These are phyloP conservation scores for Phytophthora tentaculata DNA, from an alignment of 352 stramenopile genomes.

Conservation along the genomic window DNA sequence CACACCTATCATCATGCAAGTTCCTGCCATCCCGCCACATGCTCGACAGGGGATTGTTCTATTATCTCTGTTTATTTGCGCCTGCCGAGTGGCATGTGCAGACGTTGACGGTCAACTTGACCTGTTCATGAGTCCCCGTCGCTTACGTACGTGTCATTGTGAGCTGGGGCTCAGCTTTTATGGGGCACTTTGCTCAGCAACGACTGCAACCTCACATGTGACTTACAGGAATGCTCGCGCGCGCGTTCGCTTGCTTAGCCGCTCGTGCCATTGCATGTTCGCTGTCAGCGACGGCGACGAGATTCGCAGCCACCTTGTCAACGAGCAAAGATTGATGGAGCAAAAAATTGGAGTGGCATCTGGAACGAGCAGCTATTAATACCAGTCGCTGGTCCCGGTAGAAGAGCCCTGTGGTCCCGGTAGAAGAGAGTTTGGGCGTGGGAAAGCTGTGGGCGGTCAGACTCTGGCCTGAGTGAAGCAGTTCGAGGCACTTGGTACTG, in stretches of 20 bases:
- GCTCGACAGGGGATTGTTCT: background rate
- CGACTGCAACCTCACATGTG: conserved; percentile 6
- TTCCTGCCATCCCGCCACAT: conserved; percentile 1
- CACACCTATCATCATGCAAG: conserved; percentile 6
- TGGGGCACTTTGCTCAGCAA: background rate
- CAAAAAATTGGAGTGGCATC: conserved; percentile 10
- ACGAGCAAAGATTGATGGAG: background rate
- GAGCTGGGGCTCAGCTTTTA: conserved; percentile 6
- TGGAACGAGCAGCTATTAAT: conserved; percentile 10
- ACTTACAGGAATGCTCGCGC: conserved; percentile 19
- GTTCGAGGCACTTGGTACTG: too few relatives aligned
- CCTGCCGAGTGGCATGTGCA: background rate
- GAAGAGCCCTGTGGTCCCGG: conserved; percentile 16
- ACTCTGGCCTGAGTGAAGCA: background rate
- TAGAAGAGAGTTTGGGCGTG: conserved; percentile 23
- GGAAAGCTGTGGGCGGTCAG: background rate
- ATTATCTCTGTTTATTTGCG: background rate
- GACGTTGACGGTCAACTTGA: too few relatives aligned
- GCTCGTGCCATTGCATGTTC: conserved; percentile 16
- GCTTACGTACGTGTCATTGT: conserved; percentile 19
- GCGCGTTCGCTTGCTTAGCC: conserved; percentile 5
- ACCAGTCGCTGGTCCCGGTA: conserved; percentile 16
- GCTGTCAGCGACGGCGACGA: background rate
- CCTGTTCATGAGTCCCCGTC: background rate
- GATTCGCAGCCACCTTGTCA: background rate